These are phyloP conservation scores for Lasiosphaeria ovina DNA, from an alignment of 495 filamentous ascomycete species.

Conservation along the genomic window DNA sequence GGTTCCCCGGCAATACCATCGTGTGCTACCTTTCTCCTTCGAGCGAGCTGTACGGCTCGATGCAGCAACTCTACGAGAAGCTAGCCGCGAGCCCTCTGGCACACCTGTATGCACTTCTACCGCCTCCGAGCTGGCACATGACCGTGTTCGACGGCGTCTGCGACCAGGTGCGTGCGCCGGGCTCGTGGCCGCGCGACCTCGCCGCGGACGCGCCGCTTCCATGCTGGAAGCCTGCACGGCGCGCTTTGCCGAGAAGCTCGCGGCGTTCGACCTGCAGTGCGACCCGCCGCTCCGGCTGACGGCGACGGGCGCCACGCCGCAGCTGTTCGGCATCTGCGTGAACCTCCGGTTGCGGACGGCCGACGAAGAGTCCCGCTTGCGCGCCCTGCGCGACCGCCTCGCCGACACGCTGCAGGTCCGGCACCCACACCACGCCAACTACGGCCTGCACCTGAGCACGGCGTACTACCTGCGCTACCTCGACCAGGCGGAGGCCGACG, in stretches of 20 bases:
- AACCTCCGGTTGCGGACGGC: constrained; percentile 5
- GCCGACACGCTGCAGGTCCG: constrained; percentile 15
- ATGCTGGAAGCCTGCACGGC: constrained; percentile 19
- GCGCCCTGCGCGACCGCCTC: constrained; percentile 21
- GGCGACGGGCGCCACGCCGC: constrained; percentile 10
- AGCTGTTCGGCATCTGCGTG: constrained; percentile 15
- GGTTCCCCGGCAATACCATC: constrained; percentile 30
- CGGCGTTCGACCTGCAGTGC: constrained; percentile 13
- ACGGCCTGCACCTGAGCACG: constrained; percentile 23
- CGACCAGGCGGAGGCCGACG: constrained; percentile 9
- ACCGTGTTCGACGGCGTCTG: constrained; percentile 29
- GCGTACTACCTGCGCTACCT: constrained; percentile 21
- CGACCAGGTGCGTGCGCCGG: constrained; percentile 18
- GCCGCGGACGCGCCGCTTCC: constrained; percentile 7
- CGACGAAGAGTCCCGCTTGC: constrained; percentile 12
- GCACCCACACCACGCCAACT: constrained; percentile 14
- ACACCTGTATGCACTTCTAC: constrained; percentile 17
- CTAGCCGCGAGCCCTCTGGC: constrained; percentile 10
- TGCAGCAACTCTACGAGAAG: constrained; percentile 16
- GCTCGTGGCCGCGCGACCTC: constrained; percentile 21
- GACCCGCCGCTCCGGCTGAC: constrained; percentile 14
- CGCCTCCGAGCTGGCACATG: constrained; percentile 28
- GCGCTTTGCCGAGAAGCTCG: constrained; percentile 11
- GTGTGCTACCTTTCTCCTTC: constrained; percentile 18
- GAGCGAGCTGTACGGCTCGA: constrained; percentile 12